Evolutionary conservation across 495 filamentous ascomycete species (phyloP).

Genomic region (Tuber calosporum): DNA sequence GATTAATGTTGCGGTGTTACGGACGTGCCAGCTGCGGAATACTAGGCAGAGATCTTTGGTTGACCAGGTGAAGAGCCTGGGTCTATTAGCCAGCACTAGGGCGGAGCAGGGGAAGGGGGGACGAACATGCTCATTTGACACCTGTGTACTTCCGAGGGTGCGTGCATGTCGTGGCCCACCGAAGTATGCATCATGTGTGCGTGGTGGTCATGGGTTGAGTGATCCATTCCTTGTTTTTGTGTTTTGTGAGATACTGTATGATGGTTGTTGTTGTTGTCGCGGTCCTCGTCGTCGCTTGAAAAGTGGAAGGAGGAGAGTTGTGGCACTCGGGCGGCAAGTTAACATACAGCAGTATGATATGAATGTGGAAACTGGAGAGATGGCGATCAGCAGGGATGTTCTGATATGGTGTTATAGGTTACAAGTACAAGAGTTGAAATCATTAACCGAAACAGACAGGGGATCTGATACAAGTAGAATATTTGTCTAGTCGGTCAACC

Average conservation of each 20-base stretch:
- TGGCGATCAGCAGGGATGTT: background rate
- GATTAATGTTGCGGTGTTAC: conserved; percentile 61
- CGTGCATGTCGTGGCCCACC: conserved; percentile 47
- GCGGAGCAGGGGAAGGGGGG: conserved; percentile 37
- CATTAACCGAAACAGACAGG: too few relatives aligned
- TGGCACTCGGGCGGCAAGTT: background rate
- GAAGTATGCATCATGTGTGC: conserved; percentile 52
- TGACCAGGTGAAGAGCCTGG: conserved; percentile 98
- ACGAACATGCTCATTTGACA: conserved; percentile 68
- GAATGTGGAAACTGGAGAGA: background rate
- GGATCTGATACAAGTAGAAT: too few relatives aligned
- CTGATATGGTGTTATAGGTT: background rate
- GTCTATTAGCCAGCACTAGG: conserved; percentile 7
- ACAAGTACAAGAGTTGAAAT: too few relatives aligned
- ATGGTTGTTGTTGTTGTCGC: background rate
- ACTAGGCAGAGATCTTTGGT: conserved; percentile 88
- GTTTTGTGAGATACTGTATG: background rate
- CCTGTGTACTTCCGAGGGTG: conserved; percentile 46
- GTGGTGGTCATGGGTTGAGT: conserved; percentile 46
- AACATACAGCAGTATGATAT: too few relatives aligned
- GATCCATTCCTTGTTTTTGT: conserved; percentile 42
- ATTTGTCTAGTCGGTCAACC: too few relatives aligned
- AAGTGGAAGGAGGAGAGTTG: background rate
- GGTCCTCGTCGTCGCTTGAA: background rate
- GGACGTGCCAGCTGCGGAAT: conserved; percentile 84